Base-by-base conservation (phyloP, 164 flowering plant genomes). In the Buxus sempervirens region DNA sequence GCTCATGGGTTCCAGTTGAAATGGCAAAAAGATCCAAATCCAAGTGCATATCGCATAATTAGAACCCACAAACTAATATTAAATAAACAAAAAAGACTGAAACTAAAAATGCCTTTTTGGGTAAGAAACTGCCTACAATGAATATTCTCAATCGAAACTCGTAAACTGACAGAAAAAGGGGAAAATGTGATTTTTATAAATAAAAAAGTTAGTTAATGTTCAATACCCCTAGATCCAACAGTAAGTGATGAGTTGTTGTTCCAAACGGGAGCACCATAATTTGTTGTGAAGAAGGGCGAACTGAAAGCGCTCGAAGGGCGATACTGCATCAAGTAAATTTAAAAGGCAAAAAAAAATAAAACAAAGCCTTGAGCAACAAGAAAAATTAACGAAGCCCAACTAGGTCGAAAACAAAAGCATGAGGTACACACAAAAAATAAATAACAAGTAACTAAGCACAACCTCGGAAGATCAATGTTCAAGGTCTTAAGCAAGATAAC, bases 191-290 rank as follows among this genome's bases (percentile, higher is more conserved):
- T 32, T 32, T 45, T 10, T 45, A 68, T 1, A 25, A 23, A 48
- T 26, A 32, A 18, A 63, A 32, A 4, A 42, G 23, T 38, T 16
- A 38, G 9, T 13, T 45, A 14, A 4, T 49, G 49, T 19, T 18
- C 4, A 58, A 66, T 85, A 88, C 93, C 94, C 84, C 94, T 78
- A 28, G 85, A 19, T 77, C 97, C 97, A 65, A 91, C 85, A 19
- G 97, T 91, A 28, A 88, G 73, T 1, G 97, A 87, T 0, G 92
- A 82, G 77, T 83, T 83, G 75, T 91, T 85, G 84, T 89, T 91
- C 83, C 83, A 91, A 26, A 91, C 88, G 2, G 97, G 97, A 42
- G 86, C 85, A 66, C 97, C 97, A 9, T 88, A 82, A 63, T 91
- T 91, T 5, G 90, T 86, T 0, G 95, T 89, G 77, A 73, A 86